phyloP scores from a whole-genome alignment of 1,284 basidiomycete genomes.

The Ceratobasidium sp. region DNA sequence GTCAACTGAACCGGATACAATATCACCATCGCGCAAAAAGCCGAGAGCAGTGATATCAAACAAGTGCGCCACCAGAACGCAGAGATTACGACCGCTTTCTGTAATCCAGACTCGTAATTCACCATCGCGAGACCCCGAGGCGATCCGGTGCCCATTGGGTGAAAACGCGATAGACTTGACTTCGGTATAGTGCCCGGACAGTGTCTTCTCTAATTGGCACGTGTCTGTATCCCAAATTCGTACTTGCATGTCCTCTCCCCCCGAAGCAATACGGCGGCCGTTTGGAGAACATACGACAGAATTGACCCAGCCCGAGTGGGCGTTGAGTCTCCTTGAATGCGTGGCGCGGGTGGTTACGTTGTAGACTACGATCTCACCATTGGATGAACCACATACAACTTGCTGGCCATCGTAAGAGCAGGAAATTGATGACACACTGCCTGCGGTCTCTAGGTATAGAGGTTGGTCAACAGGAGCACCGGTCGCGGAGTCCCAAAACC shows the following conservation, averaged over 20 bases:
- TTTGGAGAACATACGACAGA: constrained; percentile 11
- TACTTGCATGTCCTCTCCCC: constrained; percentile 37
- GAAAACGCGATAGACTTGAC: constrained; percentile 13
- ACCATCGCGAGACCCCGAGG: not conserved
- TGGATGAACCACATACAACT: no score
- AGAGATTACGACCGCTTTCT: not conserved
- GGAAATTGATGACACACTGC: no score
- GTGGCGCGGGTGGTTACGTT: no score
- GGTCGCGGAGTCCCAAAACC: no score
- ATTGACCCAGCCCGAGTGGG: constrained; percentile 4
- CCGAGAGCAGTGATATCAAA: not conserved
- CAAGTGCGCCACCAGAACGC: not conserved
- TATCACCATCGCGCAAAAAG: not conserved
- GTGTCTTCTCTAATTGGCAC: not conserved
- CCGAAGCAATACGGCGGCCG: constrained; percentile 2
- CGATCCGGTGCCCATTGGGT: constrained; percentile 12
- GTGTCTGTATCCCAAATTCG: constrained; percentile 36
- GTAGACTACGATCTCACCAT: no score
- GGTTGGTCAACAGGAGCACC: no score
- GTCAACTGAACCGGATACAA: not conserved
- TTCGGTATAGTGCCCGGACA: constrained; percentile 5
- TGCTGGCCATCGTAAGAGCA: no score
- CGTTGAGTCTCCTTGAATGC: no score
- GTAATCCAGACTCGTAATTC: constrained; percentile 6
- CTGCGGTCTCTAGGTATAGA: no score